phyloP scores from a whole-genome alignment of 148 eudicot genomes.

The Rhododendron mucronatum region DNA sequence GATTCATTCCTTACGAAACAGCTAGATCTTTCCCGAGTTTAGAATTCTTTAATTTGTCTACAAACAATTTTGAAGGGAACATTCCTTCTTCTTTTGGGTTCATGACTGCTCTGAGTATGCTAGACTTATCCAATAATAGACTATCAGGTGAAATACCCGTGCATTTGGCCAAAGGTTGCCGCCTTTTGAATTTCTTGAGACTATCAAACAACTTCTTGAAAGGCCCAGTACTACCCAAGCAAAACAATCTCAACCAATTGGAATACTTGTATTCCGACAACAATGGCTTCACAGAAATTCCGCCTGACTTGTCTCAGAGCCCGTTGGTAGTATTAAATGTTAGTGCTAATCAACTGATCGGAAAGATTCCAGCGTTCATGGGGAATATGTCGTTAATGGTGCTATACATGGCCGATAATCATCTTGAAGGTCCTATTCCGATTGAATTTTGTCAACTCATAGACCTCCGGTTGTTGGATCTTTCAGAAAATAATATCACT shows the following conservation, averaged over 20 bases:
- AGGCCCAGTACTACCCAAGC: constrained; percentile 4
- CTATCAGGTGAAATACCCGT: constrained; percentile 7
- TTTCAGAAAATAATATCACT: not conserved
- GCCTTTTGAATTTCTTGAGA: not conserved
- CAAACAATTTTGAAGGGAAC: not conserved
- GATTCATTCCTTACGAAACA: not conserved
- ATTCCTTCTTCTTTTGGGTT: constrained; percentile 9
- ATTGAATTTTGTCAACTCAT: not conserved
- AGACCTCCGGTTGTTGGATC: not conserved
- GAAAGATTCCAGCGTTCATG: not conserved
- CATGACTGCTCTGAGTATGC: not conserved
- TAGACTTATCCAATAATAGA: constrained; percentile 11
- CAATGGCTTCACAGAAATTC: not conserved
- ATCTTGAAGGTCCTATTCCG: not conserved
- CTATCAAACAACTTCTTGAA: constrained; percentile 9
- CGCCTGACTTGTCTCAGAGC: not conserved
- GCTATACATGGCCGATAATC: not conserved
- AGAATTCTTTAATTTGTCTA: not conserved
- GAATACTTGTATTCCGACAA: not conserved
- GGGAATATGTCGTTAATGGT: not conserved
- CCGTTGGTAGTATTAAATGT: not conserved
- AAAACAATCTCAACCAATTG: not conserved
- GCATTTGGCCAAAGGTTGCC: not conserved
- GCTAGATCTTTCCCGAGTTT: not conserved
- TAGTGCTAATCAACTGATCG: constrained; percentile 2